A percentile compares a stretch with the other conserved stretches of the same genome.
Conservation (phyloP, 345 rosid species). For the Firmiana major region DNA sequence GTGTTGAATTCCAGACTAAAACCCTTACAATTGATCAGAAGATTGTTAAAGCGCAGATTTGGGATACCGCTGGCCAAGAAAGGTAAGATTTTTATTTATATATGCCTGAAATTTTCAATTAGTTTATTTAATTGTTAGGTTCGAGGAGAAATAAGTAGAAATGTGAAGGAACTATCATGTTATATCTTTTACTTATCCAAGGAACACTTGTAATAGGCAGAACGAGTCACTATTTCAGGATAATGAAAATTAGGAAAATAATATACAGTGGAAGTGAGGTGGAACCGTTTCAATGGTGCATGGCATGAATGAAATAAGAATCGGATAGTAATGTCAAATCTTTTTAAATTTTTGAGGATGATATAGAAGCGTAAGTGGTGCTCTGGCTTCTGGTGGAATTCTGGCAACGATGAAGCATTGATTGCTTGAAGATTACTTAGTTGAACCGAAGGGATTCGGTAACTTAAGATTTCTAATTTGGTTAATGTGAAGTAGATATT, state of each 20-base stretch:
- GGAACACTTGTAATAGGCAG: background rate
- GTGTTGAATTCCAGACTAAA: slow-evolving; percentile 72
- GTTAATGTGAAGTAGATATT: background rate
- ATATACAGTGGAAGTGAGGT: background rate
- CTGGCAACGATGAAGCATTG: background rate
- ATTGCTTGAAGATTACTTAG: background rate
- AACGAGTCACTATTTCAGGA: background rate
- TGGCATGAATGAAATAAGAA: background rate
- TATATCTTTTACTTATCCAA: background rate
- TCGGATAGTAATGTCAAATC: background rate
- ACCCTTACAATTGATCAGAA: slow-evolving; percentile 59
- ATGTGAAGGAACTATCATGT: background rate
- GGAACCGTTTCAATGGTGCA: background rate
- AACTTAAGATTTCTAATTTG: background rate
- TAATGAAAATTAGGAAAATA: background rate
- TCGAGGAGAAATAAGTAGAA: background rate
- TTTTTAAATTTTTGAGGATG: background rate
- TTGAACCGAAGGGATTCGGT: background rate
- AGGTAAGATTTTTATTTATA: slow-evolving; percentile 25
- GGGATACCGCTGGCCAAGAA: slow-evolving; percentile 82
- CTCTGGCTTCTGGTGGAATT: background rate
- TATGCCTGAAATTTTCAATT: background rate
- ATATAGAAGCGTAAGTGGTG: background rate
- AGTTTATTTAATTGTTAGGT: background rate
- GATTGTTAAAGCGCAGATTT: slow-evolving; percentile 72